Evolutionary conservation across 306 rosid species (phyloP), one percentile per base, ranked within the genome.

Genomic region (Amphicarpaea edgeworthii): DNA sequence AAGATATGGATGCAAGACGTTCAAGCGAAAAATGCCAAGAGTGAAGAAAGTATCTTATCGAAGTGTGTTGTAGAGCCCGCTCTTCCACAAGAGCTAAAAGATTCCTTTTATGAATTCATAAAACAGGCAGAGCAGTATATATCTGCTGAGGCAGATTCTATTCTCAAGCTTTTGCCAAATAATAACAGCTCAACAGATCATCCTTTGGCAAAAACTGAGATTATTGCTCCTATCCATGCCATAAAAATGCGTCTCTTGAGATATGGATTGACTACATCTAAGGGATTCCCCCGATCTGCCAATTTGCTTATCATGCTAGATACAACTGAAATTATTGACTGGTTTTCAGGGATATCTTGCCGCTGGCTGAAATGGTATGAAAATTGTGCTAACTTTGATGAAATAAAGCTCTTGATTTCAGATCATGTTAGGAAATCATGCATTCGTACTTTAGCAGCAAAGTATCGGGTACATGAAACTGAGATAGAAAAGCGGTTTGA

Each of bases 281-380:
- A 76, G 26, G 97, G 98, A 40, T 83, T 85, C 45, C 85, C 96
- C 4, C 60, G 86, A 17, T 69, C 88, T 55, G 86, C 81, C 45
- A 76, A 90, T 82, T 79, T 82, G 38, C 94, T 94, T 38, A 75
- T 88, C 79, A 83, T 90, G 79, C 96, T 82, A 61, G 98, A 91
- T 85, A 80, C 86, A 30, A 41, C 21, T 28, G 94, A 91, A 78
- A 90, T 90, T 64, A 81, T 91, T n/a, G 88, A 91, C 77, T 91
- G 97, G 97, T 91, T 83, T 89, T 79, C 87, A 5, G 98, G 96
- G 53, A 73, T 94, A 49, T 77, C 83, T 73, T 40, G 59, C 64
- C 98, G 97, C 85, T 93, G 96, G 98, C 77, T 91, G 80, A 87
- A 86, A 79, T 93, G 98, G 98, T 91, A 87, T 72, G 71, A 73